phyloP scores from a whole-genome alignment of 306 rosid genomes.

The Acacia melanoxylon region DNA sequence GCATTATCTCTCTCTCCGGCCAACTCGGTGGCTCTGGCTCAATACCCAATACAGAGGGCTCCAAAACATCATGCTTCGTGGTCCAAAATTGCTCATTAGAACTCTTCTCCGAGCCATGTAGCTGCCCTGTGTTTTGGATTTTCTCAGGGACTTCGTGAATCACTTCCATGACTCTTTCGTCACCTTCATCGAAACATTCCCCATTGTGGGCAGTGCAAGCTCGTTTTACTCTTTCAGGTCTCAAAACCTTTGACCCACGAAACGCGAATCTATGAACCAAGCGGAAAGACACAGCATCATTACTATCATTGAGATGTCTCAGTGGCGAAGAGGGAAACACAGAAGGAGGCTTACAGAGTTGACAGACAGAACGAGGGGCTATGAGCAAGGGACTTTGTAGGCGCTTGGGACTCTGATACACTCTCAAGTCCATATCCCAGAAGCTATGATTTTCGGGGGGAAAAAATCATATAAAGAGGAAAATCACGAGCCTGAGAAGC shows the following conservation, averaged over 20 bases:
- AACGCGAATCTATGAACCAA: slow-evolving; percentile 16
- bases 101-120: not conserved
- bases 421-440: slow-evolving; percentile 47
- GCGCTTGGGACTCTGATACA: slow-evolving; percentile 38
- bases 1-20: slow-evolving; percentile 61
- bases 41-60: slow-evolving; percentile 55
- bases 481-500: slow-evolving; percentile 12
- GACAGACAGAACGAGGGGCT: slow-evolving; percentile 30
- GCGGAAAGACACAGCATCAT: slow-evolving; percentile 22
- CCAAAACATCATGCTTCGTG: slow-evolving; percentile 38
- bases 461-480: not conserved
- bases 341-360: slow-evolving; percentile 26
- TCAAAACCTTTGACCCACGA: slow-evolving; percentile 19
- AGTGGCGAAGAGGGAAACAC: slow-evolving; percentile 27
- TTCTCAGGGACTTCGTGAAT: slow-evolving; percentile 24
- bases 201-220: slow-evolving; percentile 13
- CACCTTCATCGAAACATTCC: slow-evolving; percentile 33
- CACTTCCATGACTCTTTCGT: slow-evolving; percentile 22
- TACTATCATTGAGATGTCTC: slow-evolving; percentile 28
- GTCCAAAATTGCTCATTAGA: slow-evolving; percentile 18
- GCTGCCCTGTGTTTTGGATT: not conserved
- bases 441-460: slow-evolving; percentile 14
- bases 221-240: slow-evolving; percentile 30
- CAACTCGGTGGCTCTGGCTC: slow-evolving; percentile 62
- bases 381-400: slow-evolving; percentile 29